These are phyloP conservation scores for Astraeus odoratus DNA, from an alignment of 768 basidiomycete species.

Conservation along the genomic window DNA sequence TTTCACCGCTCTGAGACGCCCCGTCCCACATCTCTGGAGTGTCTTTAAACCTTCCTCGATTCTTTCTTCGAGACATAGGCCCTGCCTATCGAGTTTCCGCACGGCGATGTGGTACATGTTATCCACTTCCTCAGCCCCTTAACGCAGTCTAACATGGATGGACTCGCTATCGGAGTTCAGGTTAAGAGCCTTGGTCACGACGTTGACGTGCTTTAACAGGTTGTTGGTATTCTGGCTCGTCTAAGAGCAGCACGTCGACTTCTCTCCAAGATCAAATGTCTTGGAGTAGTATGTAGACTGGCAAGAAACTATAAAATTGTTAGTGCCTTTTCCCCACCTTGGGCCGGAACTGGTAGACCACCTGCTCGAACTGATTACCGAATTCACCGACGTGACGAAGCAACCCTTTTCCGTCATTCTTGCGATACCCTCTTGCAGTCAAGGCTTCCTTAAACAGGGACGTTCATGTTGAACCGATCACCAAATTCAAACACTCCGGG, in stretches of 20 bases:
- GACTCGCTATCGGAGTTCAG: constrained; percentile 48
- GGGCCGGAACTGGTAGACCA: constrained; percentile 79
- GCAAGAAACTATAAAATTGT: constrained; percentile 18
- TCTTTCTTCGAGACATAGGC: constrained; percentile 79
- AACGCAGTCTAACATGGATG: constrained; percentile 57
- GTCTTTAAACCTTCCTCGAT: constrained; percentile 77
- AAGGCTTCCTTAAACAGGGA: constrained; percentile 69
- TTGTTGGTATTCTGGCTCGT: constrained; percentile 40
- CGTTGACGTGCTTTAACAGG: constrained; percentile 60
- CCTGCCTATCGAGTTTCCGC: constrained; percentile 72
- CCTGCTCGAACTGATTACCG: constrained; percentile 73
- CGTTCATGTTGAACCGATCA: constrained; percentile 71
- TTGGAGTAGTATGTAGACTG: background rate
- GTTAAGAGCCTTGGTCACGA: constrained; percentile 67
- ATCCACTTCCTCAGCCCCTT: constrained; percentile 78
- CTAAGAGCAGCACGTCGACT: constrained; percentile 15
- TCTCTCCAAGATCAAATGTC: constrained; percentile 25
- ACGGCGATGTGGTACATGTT: constrained; percentile 70
- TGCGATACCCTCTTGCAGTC: constrained; percentile 72
- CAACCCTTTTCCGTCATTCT: constrained; percentile 43
- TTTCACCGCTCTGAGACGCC: constrained; percentile 78
- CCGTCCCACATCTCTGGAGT: constrained; percentile 80
- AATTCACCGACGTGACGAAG: constrained; percentile 74
- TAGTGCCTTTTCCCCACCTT: constrained; percentile 42
- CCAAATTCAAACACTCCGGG: constrained; percentile 84